Conservation (phyloP, 805 yeast genomes). For the Komagataella phaffii region DNA sequence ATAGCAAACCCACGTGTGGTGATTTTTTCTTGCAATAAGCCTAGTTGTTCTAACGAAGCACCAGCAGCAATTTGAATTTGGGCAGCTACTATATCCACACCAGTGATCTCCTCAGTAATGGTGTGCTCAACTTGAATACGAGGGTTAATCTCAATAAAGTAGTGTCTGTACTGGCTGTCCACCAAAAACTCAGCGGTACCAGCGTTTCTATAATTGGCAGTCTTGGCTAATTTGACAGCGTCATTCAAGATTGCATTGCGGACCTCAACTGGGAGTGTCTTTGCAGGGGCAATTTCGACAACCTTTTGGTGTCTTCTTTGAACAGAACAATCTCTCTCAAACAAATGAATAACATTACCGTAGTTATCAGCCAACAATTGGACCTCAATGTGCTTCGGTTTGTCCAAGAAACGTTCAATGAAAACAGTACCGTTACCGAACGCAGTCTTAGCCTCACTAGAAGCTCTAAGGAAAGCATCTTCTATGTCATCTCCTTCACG, state of each 20-base stretch:
- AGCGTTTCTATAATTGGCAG: slow-evolving; percentile 88
- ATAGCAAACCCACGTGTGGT: slow-evolving; percentile 96
- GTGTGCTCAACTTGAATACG: slow-evolving; percentile 98
- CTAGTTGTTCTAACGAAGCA: slow-evolving; percentile 83
- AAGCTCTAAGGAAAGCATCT: slow-evolving; percentile 89
- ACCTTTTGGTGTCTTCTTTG: slow-evolving; percentile 99
- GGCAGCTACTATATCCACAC: slow-evolving; percentile 95
- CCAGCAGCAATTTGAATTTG: slow-evolving; percentile 99
- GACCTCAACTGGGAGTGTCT: slow-evolving; percentile 67
- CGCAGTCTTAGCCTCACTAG: slow-evolving; percentile 89
- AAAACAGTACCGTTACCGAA: slow-evolving; percentile 98
- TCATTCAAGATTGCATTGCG: slow-evolving; percentile 89
- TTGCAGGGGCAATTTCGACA: slow-evolving; percentile 96
- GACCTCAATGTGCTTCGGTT: slow-evolving; percentile 96
- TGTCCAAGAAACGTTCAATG: slow-evolving; percentile 88
- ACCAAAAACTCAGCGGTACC: slow-evolving; percentile 98
- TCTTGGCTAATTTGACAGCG: slow-evolving; percentile 83
- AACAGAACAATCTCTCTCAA: slow-evolving; percentile 98
- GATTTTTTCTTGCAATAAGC: slow-evolving; percentile 86
- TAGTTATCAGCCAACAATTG: slow-evolving; percentile 87
- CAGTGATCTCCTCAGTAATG: slow-evolving; percentile 96
- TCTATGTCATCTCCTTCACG: slow-evolving; percentile 87
- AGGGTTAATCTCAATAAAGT: slow-evolving; percentile 96
- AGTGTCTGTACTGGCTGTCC: slow-evolving; percentile 87
- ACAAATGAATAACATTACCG: slow-evolving; percentile 91